Base-by-base conservation (phyloP, 2,329 filamentous ascomycete genomes). In the Fusarium humuli region DNA sequence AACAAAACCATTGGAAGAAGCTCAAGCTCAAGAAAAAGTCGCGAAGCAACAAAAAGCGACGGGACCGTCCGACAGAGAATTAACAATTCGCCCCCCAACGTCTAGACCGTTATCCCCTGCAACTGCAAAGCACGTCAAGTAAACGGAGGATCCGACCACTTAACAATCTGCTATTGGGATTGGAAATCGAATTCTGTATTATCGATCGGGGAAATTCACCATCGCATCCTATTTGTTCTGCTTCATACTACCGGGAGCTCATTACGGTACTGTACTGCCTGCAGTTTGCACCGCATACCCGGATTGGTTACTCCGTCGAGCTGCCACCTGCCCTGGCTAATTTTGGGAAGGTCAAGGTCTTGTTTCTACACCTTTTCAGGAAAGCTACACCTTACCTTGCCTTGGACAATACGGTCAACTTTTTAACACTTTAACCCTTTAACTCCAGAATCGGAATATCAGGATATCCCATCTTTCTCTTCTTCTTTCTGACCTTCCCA, bases 241-340 rank as follows among this genome's bases (percentile, higher is more conserved):
- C 10, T 41, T 53, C 6, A n/a, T 20, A 8, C 7, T 41, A 42
- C 13, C 18, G 23, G n/a, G 14, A 50, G n/a, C 11, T 42, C 62
- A 46, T 25, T 34, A 22, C 20, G 11, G 53, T 49, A 6, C 23
- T 22, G 42, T 22, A 30, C 41, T 27, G 23, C 34, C 25, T 20
- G 46, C 46, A 32, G 25, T 48, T 42, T 47, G 22, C 42, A 30
- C 45, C 53, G 48, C 63, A 48, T 18, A 37, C 6, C 63, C 64
- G 68, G 59, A 58, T 65, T 48, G 59, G 52, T 56, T 70, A 58
- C 68, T 71, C 68, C 68, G 49, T 63, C 42, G 22, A 44, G 44
- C 63, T 59, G 49, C 44, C 37, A 53, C 49, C 56, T 61, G 57
- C 54, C 67, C 60, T 56, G 34, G 54, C 37, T 25, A 27, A 37